Evolutionary conservation across 257 asterid species (phyloP), one percentile per base, ranked within the genome.

Genomic region (Solanum paucissectum): DNA sequence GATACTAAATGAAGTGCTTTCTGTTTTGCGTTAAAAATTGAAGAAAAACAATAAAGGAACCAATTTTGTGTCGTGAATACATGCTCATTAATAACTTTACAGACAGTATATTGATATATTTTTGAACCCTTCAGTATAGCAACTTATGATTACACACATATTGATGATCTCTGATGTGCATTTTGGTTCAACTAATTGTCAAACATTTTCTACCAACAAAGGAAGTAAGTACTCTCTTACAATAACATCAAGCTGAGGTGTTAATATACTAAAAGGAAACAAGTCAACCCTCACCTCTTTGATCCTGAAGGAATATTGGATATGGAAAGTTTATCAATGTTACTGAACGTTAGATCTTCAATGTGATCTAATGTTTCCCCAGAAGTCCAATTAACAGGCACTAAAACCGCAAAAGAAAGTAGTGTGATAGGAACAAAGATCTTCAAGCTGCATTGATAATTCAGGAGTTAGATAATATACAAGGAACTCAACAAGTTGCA

Each of bases 361-460:
- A 92, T 90, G 71, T 88, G 85, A 42, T 89, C 91, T 73, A 97
- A 87, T 20, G 98, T 88, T 38, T 75, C 76, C 83, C 98, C 98
- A 49, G 55, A 42, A 23, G 98, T 97, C 94, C 94, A 97, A 86
- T 97, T 97, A 88, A 97, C 94, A 76, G 99, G 99, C 87, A 94
- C 94, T 90, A 97, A 88, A 27, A 95, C 92, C 32, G 91, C 93
- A 92, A 94, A 94, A 89, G 95, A 91, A 89, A 95, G 97, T 29
- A 92, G 5, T 21, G 98, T 90, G 87, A 96, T 92, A 12, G 99
- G 99, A 87, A 95, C 93, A 92, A 95, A 95, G 62, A 96, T 94
- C 90, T 95, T 96, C 95, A 96, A 91, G 76, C 99, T 95, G 98
- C 93, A 90, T 36, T 66, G 13, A 36, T 12, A 71, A 13, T 86